A percentile compares a stretch with the other conserved stretches of the same genome.
Conservation (phyloP, 768 basidiomycete species). For the Leccinellum rugosiceps region DNA sequence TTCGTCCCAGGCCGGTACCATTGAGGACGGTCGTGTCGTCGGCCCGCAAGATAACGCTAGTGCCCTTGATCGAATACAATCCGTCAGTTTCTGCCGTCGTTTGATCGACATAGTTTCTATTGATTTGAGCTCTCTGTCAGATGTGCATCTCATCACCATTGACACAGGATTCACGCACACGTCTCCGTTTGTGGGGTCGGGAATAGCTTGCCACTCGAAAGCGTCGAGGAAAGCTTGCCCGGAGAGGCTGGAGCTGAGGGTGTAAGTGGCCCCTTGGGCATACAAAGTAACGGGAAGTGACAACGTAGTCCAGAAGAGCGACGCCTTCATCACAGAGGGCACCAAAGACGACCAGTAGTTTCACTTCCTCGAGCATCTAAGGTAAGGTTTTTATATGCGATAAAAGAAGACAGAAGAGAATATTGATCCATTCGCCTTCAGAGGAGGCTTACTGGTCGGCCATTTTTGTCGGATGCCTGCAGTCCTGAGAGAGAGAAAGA, state of each 20-base stretch:
- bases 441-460: neutral
- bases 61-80: conserved; percentile 49
- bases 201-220: conserved; percentile 21
- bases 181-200: conserved; percentile 30
- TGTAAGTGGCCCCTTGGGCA: conserved; percentile 2
- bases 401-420: neutral
- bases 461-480: neutral
- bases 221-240: conserved; percentile 48
- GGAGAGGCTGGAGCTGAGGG: conserved; percentile 39
- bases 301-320: neutral
- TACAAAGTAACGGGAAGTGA: neutral
- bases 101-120: conserved; percentile 43
- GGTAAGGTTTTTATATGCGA: neutral
- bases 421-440: neutral
- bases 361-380: neutral
- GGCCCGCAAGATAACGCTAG: conserved; percentile 32
- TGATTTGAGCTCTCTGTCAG: neutral
- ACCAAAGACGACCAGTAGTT: neutral
- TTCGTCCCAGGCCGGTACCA: conserved; percentile 26
- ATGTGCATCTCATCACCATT: no score
- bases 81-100: conserved; percentile 50
- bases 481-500: neutral
- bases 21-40: conserved; percentile 29
- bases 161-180: conserved; percentile 12
- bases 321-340: neutral